Base-by-base conservation (phyloP, 352 stramenopile species). In the Pythium insidiosum region DNA sequence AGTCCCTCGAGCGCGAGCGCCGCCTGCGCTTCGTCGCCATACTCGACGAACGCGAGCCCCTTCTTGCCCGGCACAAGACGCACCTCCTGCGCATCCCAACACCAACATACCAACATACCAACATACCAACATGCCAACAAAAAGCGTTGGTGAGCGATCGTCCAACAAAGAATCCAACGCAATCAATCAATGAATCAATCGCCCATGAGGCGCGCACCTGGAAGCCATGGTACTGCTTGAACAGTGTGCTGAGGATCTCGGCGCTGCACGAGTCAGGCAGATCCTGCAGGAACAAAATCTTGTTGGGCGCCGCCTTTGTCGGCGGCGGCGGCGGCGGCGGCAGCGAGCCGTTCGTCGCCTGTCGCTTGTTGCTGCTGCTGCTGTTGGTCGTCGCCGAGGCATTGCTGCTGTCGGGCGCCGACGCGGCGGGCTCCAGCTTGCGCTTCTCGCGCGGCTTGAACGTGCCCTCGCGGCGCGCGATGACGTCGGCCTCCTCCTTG, bases 191-290 rank as follows among this genome's bases (percentile, higher is more conserved):
- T n/a, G n/a, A n/a, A n/a, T n/a, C n/a, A n/a, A n/a, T n/a, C n/a
- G n/a, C n/a, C n/a, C n/a, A n/a, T n/a, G n/a, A n/a, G n/a, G n/a
- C n/a, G 52, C 65, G 58, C 38, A 90, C 77, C 70, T 96, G 90
- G 56, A 97, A 98, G 18, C 96, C 96, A 34, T 90, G 67, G 68
- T 98, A 98, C 72, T 97, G 92, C 64, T 96, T 94, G 72, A 99
- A 99, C 30, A 99, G 73, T 61, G 97, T 94, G 38, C 63, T 76
- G 34, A 99, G 73, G 88, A 98, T 98, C 56, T 97, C 84, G 68
- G 97, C 66, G 68, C 94, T 99, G 63, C 92, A 98, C 43, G 96
- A 95, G 21, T 87, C 65, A 19, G 95, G 94, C 24, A 99, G 68
- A 38, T 91, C 73, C 60, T 95, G 73, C 26, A 96, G 71, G 58